phyloP scores from a whole-genome alignment of 306 rosid species.

The Cucurbita pepo region DNA sequence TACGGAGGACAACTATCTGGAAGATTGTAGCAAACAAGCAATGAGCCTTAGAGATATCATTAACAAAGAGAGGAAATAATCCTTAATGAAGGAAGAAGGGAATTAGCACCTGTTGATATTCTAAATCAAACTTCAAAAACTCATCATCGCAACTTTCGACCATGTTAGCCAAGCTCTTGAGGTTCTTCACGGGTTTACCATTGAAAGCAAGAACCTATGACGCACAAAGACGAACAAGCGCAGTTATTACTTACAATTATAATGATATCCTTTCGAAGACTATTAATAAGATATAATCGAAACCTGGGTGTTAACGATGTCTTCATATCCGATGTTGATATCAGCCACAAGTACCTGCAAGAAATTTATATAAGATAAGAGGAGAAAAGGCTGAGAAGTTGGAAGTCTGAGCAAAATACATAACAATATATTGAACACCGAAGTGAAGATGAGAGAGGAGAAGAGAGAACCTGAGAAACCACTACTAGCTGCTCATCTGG shows the following conservation, averaged over 20 bases:
- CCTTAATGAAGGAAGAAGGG: background rate
- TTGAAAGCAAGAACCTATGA: constrained; percentile 69
- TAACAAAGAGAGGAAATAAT: background rate
- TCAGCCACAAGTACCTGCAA: constrained; percentile 89
- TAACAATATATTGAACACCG: background rate
- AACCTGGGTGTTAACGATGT: constrained; percentile 87
- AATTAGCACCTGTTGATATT: constrained; percentile 67
- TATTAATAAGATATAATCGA: background rate
- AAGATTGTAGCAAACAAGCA: background rate
- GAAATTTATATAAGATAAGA: constrained; percentile 4
- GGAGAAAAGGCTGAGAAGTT: background rate
- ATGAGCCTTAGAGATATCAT: background rate
- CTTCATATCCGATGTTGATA: constrained; percentile 90
- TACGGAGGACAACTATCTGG: constrained; percentile 76
- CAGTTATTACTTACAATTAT: background rate
- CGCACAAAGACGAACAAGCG: background rate
- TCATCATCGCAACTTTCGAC: constrained; percentile 72
- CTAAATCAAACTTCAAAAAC: constrained; percentile 65
- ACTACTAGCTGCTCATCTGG: constrained; percentile 86
- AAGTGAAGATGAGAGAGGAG: background rate
- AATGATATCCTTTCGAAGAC: background rate
- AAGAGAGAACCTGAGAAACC: constrained; percentile 70
- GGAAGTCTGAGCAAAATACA: background rate
- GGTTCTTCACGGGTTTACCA: constrained; percentile 79
- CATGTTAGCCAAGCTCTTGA: constrained; percentile 74